Evolutionary conservation across 164 flowering plant species (phyloP).

Genomic region (Berberis vulgaris): DNA sequence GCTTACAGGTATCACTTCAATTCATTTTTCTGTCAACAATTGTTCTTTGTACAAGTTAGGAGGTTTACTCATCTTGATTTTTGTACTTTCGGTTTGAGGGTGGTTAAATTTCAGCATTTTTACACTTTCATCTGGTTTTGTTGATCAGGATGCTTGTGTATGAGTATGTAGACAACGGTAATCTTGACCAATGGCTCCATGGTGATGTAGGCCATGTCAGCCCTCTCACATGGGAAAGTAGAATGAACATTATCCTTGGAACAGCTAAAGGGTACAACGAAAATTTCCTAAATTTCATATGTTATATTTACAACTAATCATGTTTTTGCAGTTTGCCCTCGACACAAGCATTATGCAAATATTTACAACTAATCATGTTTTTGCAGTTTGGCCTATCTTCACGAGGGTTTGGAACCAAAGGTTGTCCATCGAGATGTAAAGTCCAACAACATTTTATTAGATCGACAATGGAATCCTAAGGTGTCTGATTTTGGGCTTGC

Average conservation of each 20-base stretch:
- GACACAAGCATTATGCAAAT: no score
- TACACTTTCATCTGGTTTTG: background rate
- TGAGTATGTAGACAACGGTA: constrained; percentile 89
- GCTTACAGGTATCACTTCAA: constrained; percentile 68
- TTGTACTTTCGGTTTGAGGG: background rate
- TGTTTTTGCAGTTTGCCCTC: no score
- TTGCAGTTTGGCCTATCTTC: no score
- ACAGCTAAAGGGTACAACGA: constrained; percentile 79
- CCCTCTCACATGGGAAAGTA: constrained; percentile 90
- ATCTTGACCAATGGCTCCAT: constrained; percentile 95
- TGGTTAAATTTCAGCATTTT: background rate
- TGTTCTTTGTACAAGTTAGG: background rate
- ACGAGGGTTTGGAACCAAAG: no score
- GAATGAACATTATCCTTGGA: constrained; percentile 83
- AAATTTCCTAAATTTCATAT: background rate
- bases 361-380: no score
- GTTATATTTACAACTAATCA: background rate
- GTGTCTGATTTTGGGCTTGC: no score
- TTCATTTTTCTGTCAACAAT: background rate
- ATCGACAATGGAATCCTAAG: no score
- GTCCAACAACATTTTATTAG: no score
- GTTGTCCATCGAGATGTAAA: no score
- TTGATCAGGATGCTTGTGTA: constrained; percentile 88
- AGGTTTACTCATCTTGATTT: background rate
- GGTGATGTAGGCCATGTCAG: constrained; percentile 89